Conservation (phyloP, 2,329 filamentous ascomycete genomes). For the Arthrobotrys musiformis region DNA sequence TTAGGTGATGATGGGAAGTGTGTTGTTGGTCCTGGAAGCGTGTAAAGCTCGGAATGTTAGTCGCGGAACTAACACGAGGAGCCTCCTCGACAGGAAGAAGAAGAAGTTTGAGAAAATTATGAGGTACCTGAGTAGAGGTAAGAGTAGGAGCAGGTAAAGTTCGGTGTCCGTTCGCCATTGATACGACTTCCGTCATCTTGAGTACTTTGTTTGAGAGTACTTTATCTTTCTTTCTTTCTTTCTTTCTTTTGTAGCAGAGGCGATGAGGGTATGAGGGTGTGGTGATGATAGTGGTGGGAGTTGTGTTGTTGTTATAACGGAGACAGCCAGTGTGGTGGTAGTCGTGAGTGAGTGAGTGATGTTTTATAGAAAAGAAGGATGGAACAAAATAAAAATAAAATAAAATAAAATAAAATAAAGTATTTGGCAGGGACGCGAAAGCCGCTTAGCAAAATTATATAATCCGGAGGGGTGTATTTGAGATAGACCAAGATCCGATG, state of each 20-base stretch:
- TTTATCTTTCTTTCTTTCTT: neutral
- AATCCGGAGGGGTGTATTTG: slow-evolving; percentile 35
- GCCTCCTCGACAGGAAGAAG: slow-evolving; percentile 56
- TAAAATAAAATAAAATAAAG: neutral
- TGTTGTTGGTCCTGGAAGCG: slow-evolving; percentile 52
- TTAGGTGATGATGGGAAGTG: neutral
- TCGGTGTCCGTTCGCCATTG: slow-evolving; percentile 54
- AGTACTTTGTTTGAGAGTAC: neutral
- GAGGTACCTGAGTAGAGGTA: slow-evolving; percentile 55
- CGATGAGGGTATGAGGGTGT: neutral
- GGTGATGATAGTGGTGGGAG: neutral
- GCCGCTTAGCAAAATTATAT: slow-evolving; percentile 34
- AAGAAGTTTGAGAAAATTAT: slow-evolving; percentile 57
- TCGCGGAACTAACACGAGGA: slow-evolving; percentile 55
- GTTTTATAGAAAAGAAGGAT: neutral
- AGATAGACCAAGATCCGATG: slow-evolving; percentile 11
- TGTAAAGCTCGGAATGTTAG: slow-evolving; percentile 54
- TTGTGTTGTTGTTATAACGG: slow-evolving; percentile 7
- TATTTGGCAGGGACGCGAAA: slow-evolving; percentile 25
- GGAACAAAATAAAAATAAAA: slow-evolving; percentile 5
- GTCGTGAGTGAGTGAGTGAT: neutral
- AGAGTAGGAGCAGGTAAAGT: slow-evolving; percentile 49
- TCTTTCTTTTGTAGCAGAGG: neutral
- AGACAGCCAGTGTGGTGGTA: slow-evolving; percentile 43
- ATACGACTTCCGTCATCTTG: slow-evolving; percentile 53